Evolutionary conservation across 768 basidiomycete genomes (phyloP), one percentile per base, ranked within the genome.

Genomic region (Chalciporus sphaerocephalus): DNA sequence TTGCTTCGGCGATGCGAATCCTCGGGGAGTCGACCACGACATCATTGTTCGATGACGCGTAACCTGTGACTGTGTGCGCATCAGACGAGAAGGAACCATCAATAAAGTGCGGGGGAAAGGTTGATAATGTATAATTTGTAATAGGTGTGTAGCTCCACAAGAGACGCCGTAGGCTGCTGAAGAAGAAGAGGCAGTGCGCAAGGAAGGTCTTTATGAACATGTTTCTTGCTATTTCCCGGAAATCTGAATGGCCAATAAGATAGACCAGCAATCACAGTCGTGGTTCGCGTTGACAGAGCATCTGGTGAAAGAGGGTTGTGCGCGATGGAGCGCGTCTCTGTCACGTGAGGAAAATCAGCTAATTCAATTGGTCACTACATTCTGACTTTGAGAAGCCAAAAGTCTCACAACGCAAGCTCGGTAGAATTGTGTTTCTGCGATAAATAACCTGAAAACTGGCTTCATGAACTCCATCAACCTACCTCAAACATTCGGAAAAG

Each of bases 341-440:
- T 57, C 56, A 57, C 57, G 57, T 57, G 56, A 36, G 13, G 12
- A 17, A 42, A 55, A 58, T 53, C 55, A 53, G 54, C 47, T 5
- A 40, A 25, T 18, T 17, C 16, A 23, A 25, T 32, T 17, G 9
- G 2, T 8, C 20, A 12, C 6, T 28, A 20, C 18, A 6, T 15
- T 23, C 23, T n/a, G n/a, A n/a, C n/a, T n/a, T n/a, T n/a, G n/a
- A n/a, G n/a, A n/a, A n/a, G n/a, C n/a, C n/a, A n/a, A n/a, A n/a
- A n/a, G n/a, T n/a, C n/a, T n/a, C n/a, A n/a, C n/a, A n/a, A n/a
- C n/a, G n/a, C n/a, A n/a, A n/a, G n/a, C n/a, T n/a, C n/a, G n/a
- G n/a, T n/a, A n/a, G n/a, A n/a, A n/a, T n/a, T n/a, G n/a, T n/a
- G n/a, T n/a, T n/a, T n/a, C n/a, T n/a, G n/a, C n/a, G n/a, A n/a